phyloP scores from a whole-genome alignment of 768 basidiomycete genomes.

The Tricholomella constricta region DNA sequence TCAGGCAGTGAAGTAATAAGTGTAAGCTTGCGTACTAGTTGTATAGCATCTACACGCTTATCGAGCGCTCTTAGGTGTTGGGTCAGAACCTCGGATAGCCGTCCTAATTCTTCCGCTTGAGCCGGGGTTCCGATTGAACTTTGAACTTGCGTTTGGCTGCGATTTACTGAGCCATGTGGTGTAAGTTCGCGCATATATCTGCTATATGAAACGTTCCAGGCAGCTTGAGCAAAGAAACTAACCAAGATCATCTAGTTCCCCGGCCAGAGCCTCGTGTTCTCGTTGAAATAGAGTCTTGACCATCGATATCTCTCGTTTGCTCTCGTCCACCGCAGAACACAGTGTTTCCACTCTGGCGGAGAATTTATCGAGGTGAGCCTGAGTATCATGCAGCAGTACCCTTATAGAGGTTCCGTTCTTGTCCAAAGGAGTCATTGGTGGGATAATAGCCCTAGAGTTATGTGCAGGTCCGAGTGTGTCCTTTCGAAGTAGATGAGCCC shows the following conservation, averaged over 20 bases:
- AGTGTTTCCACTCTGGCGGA: constrained; percentile 57
- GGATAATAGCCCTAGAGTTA: constrained; percentile 14
- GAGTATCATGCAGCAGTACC: constrained; percentile 73
- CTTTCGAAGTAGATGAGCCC: constrained; percentile 59
- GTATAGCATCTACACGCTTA: constrained; percentile 58
- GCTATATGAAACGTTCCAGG: constrained; percentile 1
- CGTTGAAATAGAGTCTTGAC: constrained; percentile 60
- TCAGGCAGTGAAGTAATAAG: not conserved
- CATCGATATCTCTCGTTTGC: constrained; percentile 52
- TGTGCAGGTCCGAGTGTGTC: constrained; percentile 32
- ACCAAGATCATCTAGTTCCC: constrained; percentile 61
- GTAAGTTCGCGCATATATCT: constrained; percentile 16
- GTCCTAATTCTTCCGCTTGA: constrained; percentile 44
- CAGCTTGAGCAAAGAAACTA: constrained; percentile 24
- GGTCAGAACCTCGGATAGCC: constrained; percentile 43
- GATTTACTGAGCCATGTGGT: constrained; percentile 47
- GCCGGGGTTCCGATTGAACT: constrained; percentile 58
- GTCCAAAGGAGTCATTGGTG: constrained; percentile 56
- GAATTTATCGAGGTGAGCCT: constrained; percentile 70
- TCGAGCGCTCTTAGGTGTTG: constrained; percentile 47
- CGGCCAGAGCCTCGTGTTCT: constrained; percentile 56
- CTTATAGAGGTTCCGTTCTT: constrained; percentile 71
- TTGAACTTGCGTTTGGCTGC: constrained; percentile 63
- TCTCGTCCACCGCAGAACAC: constrained; percentile 48
- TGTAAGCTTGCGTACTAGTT: constrained; percentile 39